Evolutionary conservation across 2,329 filamentous ascomycete species (phyloP), one percentile per base, ranked within the genome.

Genomic region (Aspergillus pseudoviridinutans): DNA sequence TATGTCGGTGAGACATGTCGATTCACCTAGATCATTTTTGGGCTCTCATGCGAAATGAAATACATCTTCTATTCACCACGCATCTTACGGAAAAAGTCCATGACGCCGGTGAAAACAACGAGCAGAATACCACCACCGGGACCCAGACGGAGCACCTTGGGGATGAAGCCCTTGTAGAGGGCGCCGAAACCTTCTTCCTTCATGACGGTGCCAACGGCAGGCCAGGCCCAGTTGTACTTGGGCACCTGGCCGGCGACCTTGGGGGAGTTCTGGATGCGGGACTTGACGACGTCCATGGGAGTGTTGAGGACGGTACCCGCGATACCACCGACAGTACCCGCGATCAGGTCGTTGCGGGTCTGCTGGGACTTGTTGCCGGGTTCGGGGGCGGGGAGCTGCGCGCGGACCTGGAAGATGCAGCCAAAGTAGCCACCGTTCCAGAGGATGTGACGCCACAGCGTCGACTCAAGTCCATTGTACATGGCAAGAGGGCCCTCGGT

Each of bases 191-290:
- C 94, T 78, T 99, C 94, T 79, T 99, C 94, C 78, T 86, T 91
- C 78, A 91, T 87, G 59, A 99, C 91, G 7, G 90, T 94, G 56
- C 84, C 87, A 52, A 97, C 81, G 24, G 91, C 87, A 50, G 91
- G 90, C 85, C 88, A 96, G 32, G 94, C 94, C 94, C 94, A 99
- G 84, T 97, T 97, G 82, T 99, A 99, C 84, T 99, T 99, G 71
- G 90, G 90, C 24, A 86, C 78, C 54, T 84, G 81, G 4, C 94
- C 94, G n/a, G 89, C 75, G 42, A 96, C 80, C 81, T 90, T 93
- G 64, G 90, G 83, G 56, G 86, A 91, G 79, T 99, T 99, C 78
- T 99, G 94, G 66, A 99, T 99, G 62, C 94, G 88, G 64, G 90
- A 95, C 85, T 99, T 99, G 79, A 97, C 92, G 22, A 97, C 93